Evolutionary conservation across 2,329 filamentous ascomycete genomes (phyloP).

Genomic region (Fusarium albosuccineum): DNA sequence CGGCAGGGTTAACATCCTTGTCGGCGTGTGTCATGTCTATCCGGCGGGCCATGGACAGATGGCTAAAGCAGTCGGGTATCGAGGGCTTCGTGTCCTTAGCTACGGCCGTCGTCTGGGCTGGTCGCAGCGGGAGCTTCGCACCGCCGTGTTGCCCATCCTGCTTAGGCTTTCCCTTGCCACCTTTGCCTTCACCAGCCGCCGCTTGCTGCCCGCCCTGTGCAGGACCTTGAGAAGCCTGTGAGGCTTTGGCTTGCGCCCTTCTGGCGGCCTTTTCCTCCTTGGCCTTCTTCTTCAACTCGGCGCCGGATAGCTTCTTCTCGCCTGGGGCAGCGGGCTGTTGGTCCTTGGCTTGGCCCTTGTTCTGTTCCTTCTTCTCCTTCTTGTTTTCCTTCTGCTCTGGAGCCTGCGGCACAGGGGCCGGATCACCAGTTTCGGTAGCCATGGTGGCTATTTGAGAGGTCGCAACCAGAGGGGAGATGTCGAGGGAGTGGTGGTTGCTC

Average conservation of each 20-base stretch:
- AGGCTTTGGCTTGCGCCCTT: slow-evolving; percentile 77
- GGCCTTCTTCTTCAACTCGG: slow-evolving; percentile 87
- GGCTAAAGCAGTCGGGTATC: slow-evolving; percentile 81
- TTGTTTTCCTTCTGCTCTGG: slow-evolving; percentile 46
- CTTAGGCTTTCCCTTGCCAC: slow-evolving; percentile 61
- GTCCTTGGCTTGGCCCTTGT: slow-evolving; percentile 44
- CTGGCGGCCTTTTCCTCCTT: slow-evolving; percentile 93
- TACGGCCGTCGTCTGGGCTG: slow-evolving; percentile 51
- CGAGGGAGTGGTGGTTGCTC: slow-evolving; percentile 28
- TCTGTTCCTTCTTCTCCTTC: slow-evolving; percentile 43
- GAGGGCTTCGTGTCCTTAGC: slow-evolving; percentile 70
- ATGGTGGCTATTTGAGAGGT: slow-evolving; percentile 40
- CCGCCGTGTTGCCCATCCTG: slow-evolving; percentile 57
- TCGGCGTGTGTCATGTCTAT: slow-evolving; percentile 70
- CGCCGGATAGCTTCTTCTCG: slow-evolving; percentile 74
- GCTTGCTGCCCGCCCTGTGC: slow-evolving; percentile 53
- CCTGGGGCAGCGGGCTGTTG: slow-evolving; percentile 44
- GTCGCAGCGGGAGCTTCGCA: slow-evolving; percentile 52
- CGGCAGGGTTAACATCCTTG: slow-evolving; percentile 86
- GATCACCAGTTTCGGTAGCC: slow-evolving; percentile 51
- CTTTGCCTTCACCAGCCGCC: slow-evolving; percentile 58
- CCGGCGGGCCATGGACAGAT: slow-evolving; percentile 77
- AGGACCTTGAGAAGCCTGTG: slow-evolving; percentile 60
- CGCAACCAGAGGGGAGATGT: slow-evolving; percentile 17
- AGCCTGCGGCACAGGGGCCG: slow-evolving; percentile 45